Conservation (phyloP, 306 rosid species). For the Pyrus bretschneideri region DNA sequence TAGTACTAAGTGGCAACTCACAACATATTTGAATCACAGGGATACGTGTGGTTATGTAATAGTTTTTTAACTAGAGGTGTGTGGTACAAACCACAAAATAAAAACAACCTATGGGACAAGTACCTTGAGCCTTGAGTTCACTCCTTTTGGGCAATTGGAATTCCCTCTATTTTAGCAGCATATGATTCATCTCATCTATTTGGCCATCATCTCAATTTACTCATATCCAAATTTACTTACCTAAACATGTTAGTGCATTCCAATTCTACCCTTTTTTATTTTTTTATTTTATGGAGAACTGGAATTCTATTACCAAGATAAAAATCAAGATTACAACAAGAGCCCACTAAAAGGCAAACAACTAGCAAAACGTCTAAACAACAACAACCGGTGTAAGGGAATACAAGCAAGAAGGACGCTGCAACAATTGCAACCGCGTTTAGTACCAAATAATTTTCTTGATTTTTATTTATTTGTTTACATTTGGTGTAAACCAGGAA, state of each 20-base stretch:
- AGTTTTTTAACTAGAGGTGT: not conserved
- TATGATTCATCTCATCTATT: not conserved
- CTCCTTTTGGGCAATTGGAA: not conserved
- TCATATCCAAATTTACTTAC: not conserved
- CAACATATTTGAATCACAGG: not conserved
- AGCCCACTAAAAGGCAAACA: no score
- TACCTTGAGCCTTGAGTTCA: not conserved
- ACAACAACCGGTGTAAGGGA: no score
- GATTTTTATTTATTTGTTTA: not conserved
- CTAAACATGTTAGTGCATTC: not conserved
- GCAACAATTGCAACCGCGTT: no score
- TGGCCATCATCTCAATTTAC: not conserved
- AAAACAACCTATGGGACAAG: slow-evolving; percentile 11
- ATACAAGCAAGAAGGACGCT: no score
- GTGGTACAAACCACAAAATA: not conserved
- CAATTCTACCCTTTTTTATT: not conserved
- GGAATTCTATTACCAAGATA: no score
- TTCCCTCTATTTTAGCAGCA: not conserved
- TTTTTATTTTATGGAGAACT: no score
- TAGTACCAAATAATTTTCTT: not conserved
- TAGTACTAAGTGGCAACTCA: no score
- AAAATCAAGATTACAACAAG: no score
- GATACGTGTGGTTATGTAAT: not conserved
- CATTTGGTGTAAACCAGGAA: not conserved
- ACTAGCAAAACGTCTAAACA: no score